phyloP scores from a whole-genome alignment of 23 red algal genomes.

The Chondrus crispus region DNA sequence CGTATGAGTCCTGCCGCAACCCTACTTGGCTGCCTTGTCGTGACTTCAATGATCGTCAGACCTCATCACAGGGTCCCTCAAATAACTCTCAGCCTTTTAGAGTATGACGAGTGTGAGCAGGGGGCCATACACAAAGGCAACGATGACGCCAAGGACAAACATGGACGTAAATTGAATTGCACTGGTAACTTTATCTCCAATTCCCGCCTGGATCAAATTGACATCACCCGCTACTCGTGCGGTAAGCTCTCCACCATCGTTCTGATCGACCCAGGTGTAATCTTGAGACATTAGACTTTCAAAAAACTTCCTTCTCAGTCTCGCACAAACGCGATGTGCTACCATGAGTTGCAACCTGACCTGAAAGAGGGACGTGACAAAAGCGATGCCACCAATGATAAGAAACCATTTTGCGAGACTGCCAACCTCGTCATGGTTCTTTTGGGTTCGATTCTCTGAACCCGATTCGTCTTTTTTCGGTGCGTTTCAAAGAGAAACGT shows the following conservation, averaged over 20 bases:
- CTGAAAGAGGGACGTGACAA: conserved; percentile 66
- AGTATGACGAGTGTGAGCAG: conserved; percentile 82
- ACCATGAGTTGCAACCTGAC: conserved; percentile 66
- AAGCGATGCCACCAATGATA: conserved; percentile 62
- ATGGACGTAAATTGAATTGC: conserved; percentile 63
- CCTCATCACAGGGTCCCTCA: too few relatives aligned
- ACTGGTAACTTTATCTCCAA: conserved; percentile 74
- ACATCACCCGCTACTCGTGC: conserved; percentile 70
- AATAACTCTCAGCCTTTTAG: too few relatives aligned
- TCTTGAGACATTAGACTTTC: conserved; percentile 72
- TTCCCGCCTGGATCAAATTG: conserved; percentile 53
- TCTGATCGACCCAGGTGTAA: conserved; percentile 59
- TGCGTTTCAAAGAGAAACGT: too few relatives aligned
- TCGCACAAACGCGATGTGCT: conserved; percentile 40
- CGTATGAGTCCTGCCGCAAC: too few relatives aligned
- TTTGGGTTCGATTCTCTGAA: too few relatives aligned
- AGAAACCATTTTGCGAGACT: conserved; percentile 79
- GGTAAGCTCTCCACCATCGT: conserved; percentile 73
- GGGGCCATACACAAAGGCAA: conserved; percentile 78
- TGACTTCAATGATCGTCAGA: too few relatives aligned
- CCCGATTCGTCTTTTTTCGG: too few relatives aligned
- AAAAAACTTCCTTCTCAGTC: conserved; percentile 72
- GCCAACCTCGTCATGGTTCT: conserved; percentile 57
- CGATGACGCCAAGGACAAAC: conserved; percentile 66
- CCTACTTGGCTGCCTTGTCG: too few relatives aligned